Conservation (phyloP, 1,139 yeast species). For the Yamadazyma aaseri region DNA sequence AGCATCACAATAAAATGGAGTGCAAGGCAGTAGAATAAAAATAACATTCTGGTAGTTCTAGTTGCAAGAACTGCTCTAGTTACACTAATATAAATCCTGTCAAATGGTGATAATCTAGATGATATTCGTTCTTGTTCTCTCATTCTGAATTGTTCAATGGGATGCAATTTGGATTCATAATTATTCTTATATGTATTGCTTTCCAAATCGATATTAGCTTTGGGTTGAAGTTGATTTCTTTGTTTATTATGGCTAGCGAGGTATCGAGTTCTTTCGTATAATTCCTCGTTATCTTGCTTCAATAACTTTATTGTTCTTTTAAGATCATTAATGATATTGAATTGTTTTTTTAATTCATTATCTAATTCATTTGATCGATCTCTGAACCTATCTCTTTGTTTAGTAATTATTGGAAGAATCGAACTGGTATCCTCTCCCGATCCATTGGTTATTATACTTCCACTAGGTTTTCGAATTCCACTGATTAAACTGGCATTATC, state of each 20-base stretch:
- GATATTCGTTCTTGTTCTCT: constrained; percentile 75
- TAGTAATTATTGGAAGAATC: constrained; percentile 83
- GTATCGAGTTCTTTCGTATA: constrained; percentile 80
- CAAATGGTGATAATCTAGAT: constrained; percentile 72
- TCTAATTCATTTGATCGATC: constrained; percentile 79
- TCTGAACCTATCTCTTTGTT: constrained; percentile 91
- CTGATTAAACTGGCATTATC: constrained; percentile 74
- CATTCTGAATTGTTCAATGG: constrained; percentile 78
- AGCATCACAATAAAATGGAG: constrained; percentile 74
- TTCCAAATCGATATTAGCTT: constrained; percentile 52
- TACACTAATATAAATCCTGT: constrained; percentile 71
- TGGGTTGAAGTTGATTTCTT: constrained; percentile 30
- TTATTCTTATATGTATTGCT: constrained; percentile 54
- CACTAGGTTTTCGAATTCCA: constrained; percentile 47
- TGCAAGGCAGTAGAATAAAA: constrained; percentile 70
- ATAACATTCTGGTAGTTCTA: constrained; percentile 67
- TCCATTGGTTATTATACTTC: constrained; percentile 17
- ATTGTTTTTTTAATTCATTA: constrained; percentile 67
- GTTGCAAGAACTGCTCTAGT: constrained; percentile 76
- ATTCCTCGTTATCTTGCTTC: constrained; percentile 71
- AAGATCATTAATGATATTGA: constrained; percentile 53
- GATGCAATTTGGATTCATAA: constrained; percentile 80
- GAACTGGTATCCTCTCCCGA: constrained; percentile 26
- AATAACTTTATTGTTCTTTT: constrained; percentile 62
- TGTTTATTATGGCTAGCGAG: constrained; percentile 49